Evolutionary conservation across 192 early-diverging fungal species (phyloP).

Genomic region (Backusella sp.): DNA sequence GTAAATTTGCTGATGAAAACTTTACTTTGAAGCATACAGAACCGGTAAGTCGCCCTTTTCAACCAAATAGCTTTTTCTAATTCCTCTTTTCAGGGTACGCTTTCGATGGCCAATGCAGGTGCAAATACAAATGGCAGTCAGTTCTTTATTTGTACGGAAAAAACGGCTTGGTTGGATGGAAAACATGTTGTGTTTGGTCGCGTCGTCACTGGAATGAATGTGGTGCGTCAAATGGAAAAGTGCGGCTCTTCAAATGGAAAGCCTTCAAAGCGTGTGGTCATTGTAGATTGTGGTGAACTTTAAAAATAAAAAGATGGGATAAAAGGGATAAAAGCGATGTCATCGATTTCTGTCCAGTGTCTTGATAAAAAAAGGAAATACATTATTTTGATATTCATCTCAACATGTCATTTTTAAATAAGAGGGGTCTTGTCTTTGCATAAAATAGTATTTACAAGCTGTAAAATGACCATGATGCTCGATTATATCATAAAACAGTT

Average conservation of each 20-base stretch:
- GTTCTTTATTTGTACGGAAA: slow-evolving; percentile 88
- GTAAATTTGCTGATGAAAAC: slow-evolving; percentile 58
- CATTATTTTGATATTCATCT: too few relatives aligned
- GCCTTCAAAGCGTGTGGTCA: slow-evolving; percentile 30
- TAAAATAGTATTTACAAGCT: too few relatives aligned
- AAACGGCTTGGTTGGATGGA: slow-evolving; percentile 80
- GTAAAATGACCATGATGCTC: too few relatives aligned
- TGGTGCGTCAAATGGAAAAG: slow-evolving; percentile 43
- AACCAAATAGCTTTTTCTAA: slow-evolving; percentile 33
- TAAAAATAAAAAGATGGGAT: background rate
- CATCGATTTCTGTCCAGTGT: too few relatives aligned
- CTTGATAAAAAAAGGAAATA: too few relatives aligned
- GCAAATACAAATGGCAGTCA: slow-evolving; percentile 87
- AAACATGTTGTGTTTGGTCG: slow-evolving; percentile 82
- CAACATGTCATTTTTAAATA: too few relatives aligned
- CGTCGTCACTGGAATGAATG: slow-evolving; percentile 60
- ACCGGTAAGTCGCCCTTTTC: slow-evolving; percentile 20
- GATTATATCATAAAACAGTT: too few relatives aligned
- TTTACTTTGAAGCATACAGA: slow-evolving; percentile 36
- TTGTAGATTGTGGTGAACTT: slow-evolving; percentile 41
- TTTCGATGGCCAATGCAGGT: slow-evolving; percentile 94
- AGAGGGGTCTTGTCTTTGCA: too few relatives aligned
- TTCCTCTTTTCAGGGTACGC: slow-evolving; percentile 59
- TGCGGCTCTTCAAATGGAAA: slow-evolving; percentile 33
- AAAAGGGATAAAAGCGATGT: too few relatives aligned